Conservation (phyloP, 2,329 filamentous ascomycete species). For the Harringtonia lauricola region DNA sequence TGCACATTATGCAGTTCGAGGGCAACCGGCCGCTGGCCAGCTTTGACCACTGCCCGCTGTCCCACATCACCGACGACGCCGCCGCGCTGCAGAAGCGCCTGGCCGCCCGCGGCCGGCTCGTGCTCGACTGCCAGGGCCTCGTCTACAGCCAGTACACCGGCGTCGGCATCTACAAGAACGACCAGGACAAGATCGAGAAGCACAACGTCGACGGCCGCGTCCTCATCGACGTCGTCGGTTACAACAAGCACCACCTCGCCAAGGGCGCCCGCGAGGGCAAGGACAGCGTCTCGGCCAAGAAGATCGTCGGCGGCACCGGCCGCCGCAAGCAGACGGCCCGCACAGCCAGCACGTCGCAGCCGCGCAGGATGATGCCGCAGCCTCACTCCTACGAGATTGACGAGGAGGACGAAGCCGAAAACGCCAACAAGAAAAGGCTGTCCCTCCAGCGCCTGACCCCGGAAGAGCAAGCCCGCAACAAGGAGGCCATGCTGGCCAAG, state of each 20-base stretch:
- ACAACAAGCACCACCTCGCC: slow-evolving; percentile 28
- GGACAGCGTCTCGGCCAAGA: slow-evolving; percentile 17
- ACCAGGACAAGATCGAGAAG: slow-evolving; percentile 13
- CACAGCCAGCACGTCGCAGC: background rate
- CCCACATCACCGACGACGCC: slow-evolving; percentile 20
- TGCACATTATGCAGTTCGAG: slow-evolving; percentile 21
- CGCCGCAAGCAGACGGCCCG: background rate
- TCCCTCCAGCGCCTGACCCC: slow-evolving; percentile 15
- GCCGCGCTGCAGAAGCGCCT: slow-evolving; percentile 19
- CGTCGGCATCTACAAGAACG: slow-evolving; percentile 21
- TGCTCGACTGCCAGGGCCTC: slow-evolving; percentile 30
- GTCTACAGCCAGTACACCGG: slow-evolving; percentile 30
- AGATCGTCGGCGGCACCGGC: slow-evolving; percentile 8
- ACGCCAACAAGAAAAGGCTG: too few relatives aligned
- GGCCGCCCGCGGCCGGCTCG: slow-evolving; percentile 23
- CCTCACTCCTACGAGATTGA: too few relatives aligned
- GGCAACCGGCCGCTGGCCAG: slow-evolving; percentile 30
- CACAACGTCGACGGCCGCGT: slow-evolving; percentile 29
- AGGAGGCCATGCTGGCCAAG: slow-evolving; percentile 24
- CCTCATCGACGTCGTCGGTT: slow-evolving; percentile 29
- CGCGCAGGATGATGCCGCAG: too few relatives aligned
- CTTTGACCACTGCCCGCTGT: slow-evolving; percentile 26
- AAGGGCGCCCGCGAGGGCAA: slow-evolving; percentile 24
- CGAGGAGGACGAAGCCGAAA: too few relatives aligned
- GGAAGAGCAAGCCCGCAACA: slow-evolving; percentile 26